phyloP scores from a whole-genome alignment of 768 basidiomycete species.

The Cyclocybe cylindracea region DNA sequence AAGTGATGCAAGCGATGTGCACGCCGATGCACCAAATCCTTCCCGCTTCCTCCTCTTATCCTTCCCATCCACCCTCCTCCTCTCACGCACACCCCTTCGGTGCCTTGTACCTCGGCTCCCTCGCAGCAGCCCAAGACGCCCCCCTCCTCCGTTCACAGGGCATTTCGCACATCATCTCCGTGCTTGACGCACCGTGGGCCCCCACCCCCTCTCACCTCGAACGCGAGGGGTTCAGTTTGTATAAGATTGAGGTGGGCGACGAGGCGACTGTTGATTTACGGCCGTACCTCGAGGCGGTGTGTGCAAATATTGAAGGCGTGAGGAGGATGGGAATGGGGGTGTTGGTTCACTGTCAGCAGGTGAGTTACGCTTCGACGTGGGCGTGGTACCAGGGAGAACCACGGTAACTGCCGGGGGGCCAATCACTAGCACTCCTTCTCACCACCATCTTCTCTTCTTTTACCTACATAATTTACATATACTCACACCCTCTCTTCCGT shows the following conservation, averaged over 20 bases:
- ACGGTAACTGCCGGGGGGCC: no score
- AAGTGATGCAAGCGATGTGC: conserved; percentile 83
- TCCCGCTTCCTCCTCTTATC: conserved; percentile 32
- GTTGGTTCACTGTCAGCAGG: conserved; percentile 84
- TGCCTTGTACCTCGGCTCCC: conserved; percentile 69
- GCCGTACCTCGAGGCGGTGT: conserved; percentile 71
- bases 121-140: conserved; percentile 58
- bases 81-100: conserved; percentile 35
- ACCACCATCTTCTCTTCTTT: neutral
- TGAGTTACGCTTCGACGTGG: conserved; percentile 26
- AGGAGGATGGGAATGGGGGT: conserved; percentile 64
- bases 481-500: neutral
- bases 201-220: conserved; percentile 38
- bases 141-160: conserved; percentile 48
- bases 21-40: conserved; percentile 82
- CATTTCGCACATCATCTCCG: conserved; percentile 65
- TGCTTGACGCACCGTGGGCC: conserved; percentile 66
- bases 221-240: conserved; percentile 50
- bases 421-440: no score
- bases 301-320: conserved; percentile 63
- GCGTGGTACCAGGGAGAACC: no score
- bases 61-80: conserved; percentile 20
- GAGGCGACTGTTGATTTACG: conserved; percentile 59
- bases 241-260: conserved; percentile 71
- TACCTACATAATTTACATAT: neutral